Conservation (phyloP, 225 moss, liverwort and hornwort genomes). For the Pseudoscleropodium purum region DNA sequence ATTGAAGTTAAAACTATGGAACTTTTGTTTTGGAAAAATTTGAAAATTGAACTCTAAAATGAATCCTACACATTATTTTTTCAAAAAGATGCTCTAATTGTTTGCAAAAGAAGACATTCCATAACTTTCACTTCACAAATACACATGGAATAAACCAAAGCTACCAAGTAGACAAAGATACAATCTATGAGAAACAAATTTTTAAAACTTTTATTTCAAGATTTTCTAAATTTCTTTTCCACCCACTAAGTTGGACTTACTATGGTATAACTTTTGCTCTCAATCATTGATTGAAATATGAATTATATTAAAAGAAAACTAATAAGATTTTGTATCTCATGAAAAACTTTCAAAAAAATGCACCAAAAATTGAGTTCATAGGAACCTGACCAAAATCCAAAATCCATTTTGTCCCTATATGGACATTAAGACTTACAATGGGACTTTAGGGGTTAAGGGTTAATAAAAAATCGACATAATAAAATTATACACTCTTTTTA, state of each 20-base stretch:
- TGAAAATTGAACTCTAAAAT: background rate
- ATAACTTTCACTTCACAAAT: background rate
- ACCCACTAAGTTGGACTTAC: fast-evolving
- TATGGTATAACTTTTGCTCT: background rate
- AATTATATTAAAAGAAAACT: fast-evolving
- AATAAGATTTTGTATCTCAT: background rate
- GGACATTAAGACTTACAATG: background rate
- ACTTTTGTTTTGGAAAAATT: background rate
- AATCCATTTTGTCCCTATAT: background rate
- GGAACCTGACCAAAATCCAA: fast-evolving
- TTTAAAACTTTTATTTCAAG: background rate
- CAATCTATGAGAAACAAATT: background rate
- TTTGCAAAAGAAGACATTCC: fast-evolving
- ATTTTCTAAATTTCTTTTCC: background rate
- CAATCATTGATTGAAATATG: background rate
- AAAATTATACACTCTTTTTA: too few species aligned
- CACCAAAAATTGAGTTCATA: background rate
- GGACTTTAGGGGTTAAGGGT: background rate
- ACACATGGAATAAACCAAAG: background rate
- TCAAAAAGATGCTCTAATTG: background rate
- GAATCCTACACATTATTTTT: too few species aligned
- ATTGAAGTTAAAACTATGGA: fast-evolving
- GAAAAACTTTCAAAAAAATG: background rate
- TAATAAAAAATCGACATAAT: background rate
- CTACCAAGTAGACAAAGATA: fast-evolving